A percentile compares a stretch with the other conserved stretches of the same genome.
These are phyloP conservation scores for Rugonectria rugulosa DNA, from an alignment of 2,329 filamentous ascomycete genomes.

Conservation along the genomic window DNA sequence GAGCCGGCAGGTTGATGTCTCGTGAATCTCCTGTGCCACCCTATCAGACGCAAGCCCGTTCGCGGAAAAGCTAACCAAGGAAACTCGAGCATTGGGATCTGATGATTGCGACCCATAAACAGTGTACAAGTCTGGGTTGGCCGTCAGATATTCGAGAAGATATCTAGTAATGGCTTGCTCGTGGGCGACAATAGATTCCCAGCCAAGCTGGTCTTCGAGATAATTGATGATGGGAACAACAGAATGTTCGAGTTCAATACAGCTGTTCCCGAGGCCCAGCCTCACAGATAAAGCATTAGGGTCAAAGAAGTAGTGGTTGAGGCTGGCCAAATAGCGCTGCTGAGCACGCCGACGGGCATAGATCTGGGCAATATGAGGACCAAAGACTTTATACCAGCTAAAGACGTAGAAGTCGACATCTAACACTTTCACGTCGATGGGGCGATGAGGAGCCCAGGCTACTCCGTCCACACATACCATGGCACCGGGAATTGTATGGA, in stretches of 20 bases:
- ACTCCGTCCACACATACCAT: slow-evolving; percentile 79
- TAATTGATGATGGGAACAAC: slow-evolving; percentile 2
- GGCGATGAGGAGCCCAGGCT: slow-evolving; percentile 76
- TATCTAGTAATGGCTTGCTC: slow-evolving; percentile 5
- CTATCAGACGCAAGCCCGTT: neutral
- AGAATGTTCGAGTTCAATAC: neutral
- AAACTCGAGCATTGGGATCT: slow-evolving; percentile 1
- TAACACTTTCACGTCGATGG: slow-evolving; percentile 71
- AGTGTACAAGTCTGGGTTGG: slow-evolving; percentile 8
- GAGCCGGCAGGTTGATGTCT: slow-evolving; percentile 5
- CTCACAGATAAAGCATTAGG: neutral
- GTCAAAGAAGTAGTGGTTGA: neutral
- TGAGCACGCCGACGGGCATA: neutral
- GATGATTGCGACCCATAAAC: slow-evolving; percentile 12
- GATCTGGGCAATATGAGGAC: slow-evolving; percentile 6
- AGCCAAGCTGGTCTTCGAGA: neutral
- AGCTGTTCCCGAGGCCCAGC: neutral
- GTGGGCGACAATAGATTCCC: slow-evolving; percentile 4
- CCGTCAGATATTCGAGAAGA: slow-evolving; percentile 7
- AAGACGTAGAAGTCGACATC: slow-evolving; percentile 82
- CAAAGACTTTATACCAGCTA: slow-evolving; percentile 77
- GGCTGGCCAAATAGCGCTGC: neutral
- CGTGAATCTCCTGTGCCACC: neutral
- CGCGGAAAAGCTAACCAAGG: slow-evolving; percentile 7
- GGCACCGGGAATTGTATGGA: slow-evolving; percentile 47